Evolutionary conservation across 805 yeast genomes (phyloP), one percentile per base, ranked within the genome.

Genomic region (Tetrapisispora namnaoensis): DNA sequence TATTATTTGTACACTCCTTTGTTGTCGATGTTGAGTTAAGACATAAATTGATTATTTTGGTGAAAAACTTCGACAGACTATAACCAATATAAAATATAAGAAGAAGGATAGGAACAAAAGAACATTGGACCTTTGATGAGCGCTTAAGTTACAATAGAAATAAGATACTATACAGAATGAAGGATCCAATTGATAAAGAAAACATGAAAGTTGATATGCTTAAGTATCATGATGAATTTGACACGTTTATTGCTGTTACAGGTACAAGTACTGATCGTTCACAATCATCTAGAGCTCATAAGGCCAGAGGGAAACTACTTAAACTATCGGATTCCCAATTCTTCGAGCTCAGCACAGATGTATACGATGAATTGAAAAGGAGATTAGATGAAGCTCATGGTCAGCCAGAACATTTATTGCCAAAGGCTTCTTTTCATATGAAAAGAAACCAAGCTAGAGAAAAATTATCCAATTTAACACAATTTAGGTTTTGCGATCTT

Each of bases 401-500:
- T 30, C 78, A 77, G 54, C 81, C 85, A 1, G 80, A 78, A 48
- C 80, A 76, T 58, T 72, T 91, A 47, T 72, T 80, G 37, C 90
- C 95, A 6, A 78, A 79, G 57, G 72, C 77, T 7, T 74, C 76
- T 18, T 88, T 87, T 68, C 99, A 93, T 66, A 90, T 95, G 40
- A 90, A 89, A 62, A 78, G 99, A 61, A 95, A 93, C 62, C 95
- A 89, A 66, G 98, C 99, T 1, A 77, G 99, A 58, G 86, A 86
- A 65, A 91, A 90, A 68, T 75, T 93, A 56, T 83, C 96, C 5
- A 80, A 86, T 44, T 76, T 93, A 50, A 93, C 96, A 1, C 80
- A 82, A 45, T 65, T 82, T 3, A 70, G 98, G 52, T 93, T 93
- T 69, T 82, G 83, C 57, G 99, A 91, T 63, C 77, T 93, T 63